Conservation (phyloP, 805 yeast species). For the Ogataea parapolymorpha region DNA sequence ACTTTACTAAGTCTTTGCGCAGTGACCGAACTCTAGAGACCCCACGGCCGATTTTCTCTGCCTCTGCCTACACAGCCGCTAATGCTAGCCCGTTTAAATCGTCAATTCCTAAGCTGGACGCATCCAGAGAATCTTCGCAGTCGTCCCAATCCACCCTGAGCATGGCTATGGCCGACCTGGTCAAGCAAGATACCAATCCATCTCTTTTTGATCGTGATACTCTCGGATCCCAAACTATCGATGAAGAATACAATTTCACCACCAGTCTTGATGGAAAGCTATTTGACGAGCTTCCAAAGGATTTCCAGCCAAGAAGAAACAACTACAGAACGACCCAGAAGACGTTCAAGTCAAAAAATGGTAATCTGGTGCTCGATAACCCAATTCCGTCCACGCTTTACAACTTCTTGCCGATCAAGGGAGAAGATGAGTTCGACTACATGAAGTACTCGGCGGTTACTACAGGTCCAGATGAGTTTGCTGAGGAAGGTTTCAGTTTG, state of each 20-base stretch:
- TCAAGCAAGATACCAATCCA: constrained; percentile 15
- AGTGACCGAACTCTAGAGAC: constrained; percentile 47
- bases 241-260: constrained; percentile 22
- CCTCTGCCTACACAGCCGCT: constrained; percentile 61
- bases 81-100: constrained; percentile 31
- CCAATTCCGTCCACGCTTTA: constrained; percentile 89
- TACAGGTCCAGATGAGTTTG: constrained; percentile 83
- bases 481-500: constrained; percentile 74
- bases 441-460: constrained; percentile 99
- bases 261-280: constrained; percentile 31
- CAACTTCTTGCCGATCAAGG: constrained; percentile 80
- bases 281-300: constrained; percentile 30
- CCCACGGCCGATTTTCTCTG: constrained; percentile 65
- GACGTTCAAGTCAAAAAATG: constrained; percentile 70
- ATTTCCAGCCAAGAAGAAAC: constrained; percentile 37
- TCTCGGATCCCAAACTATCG: constrained; percentile 15
- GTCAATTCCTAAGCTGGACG: constrained; percentile 23
- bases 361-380: constrained; percentile 86
- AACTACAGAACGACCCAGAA: constrained; percentile 41
- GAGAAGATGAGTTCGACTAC: constrained; percentile 88
- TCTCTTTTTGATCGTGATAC: constrained; percentile 21
- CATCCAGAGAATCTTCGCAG: constrained; percentile 25
- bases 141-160: constrained; percentile 22
- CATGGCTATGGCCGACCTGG: constrained; percentile 2
- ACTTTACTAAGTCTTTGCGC: constrained; percentile 36